Evolutionary conservation across 768 basidiomycete genomes (phyloP).

Genomic region (Boletus coccyginus): DNA sequence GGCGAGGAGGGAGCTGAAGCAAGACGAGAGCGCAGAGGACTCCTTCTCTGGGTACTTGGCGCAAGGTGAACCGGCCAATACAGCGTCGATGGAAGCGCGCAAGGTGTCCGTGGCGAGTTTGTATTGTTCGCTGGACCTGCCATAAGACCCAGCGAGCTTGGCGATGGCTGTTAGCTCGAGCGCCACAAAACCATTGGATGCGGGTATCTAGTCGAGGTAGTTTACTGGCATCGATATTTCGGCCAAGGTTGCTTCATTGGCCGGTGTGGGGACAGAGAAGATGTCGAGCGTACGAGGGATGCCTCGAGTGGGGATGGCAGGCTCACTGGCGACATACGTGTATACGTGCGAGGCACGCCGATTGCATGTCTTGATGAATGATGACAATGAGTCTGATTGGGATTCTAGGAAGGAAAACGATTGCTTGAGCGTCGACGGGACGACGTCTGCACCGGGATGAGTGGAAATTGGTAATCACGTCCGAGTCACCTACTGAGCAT

Average conservation of each 20-base stretch:
- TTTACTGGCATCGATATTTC: conserved; percentile 48
- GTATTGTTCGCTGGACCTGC: conserved; percentile 56
- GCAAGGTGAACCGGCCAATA: conserved; percentile 45
- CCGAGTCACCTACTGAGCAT: conserved; percentile 47
- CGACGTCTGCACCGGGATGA: conserved; percentile 42
- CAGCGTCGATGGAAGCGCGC: conserved; percentile 46
- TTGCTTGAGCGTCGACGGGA: conserved; percentile 50
- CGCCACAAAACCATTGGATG: conserved; percentile 56
- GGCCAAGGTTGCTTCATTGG: conserved; percentile 37
- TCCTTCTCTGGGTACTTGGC: conserved; percentile 37
- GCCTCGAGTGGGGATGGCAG: conserved; percentile 29
- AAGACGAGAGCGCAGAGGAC: conserved; percentile 55
- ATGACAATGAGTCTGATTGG: conserved; percentile 38
- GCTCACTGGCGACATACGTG: conserved; percentile 46
- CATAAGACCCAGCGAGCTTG: conserved; percentile 46
- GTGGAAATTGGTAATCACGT: neutral
- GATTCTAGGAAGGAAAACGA: conserved; percentile 43
- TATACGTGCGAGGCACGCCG: conserved; percentile 59
- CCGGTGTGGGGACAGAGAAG: conserved; percentile 40
- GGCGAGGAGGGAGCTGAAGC: conserved; percentile 50
- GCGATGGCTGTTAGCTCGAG: conserved; percentile 56
- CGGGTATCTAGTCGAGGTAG: conserved; percentile 38
- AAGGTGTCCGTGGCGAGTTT: conserved; percentile 41
- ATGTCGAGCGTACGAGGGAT: conserved; percentile 37
- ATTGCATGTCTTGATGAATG: conserved; percentile 54